A percentile compares a stretch with the other conserved stretches of the same genome.
Evolutionary conservation across 1,139 yeast species (phyloP).

Genomic region (Pichia sorboxylosa): DNA sequence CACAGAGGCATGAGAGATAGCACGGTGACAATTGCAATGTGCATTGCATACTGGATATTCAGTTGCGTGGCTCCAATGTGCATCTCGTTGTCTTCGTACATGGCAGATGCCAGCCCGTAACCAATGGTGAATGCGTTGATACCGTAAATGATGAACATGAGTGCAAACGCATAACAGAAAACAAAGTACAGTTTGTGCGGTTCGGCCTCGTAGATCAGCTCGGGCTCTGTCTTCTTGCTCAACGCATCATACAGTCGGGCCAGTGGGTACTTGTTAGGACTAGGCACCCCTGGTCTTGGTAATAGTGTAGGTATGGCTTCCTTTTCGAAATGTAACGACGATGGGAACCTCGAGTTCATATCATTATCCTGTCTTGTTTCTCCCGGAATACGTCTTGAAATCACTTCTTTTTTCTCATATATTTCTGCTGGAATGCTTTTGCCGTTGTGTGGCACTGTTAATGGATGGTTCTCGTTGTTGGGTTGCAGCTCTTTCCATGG

Average conservation of each 20-base stretch:
- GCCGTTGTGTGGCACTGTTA: neutral
- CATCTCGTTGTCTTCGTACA: conserved; percentile 47
- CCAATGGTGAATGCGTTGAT: conserved; percentile 49
- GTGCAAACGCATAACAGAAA: conserved; percentile 56
- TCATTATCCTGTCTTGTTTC: conserved; percentile 41
- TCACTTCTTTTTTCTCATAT: conserved; percentile 17
- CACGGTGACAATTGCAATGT: conserved; percentile 32
- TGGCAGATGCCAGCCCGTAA: conserved; percentile 39
- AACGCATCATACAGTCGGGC: conserved; percentile 55
- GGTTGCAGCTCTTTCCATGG: too few species aligned
- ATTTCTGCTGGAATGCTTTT: conserved; percentile 12
- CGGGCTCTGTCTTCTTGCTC: conserved; percentile 48
- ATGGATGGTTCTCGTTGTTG: too few species aligned
- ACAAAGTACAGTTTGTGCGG: conserved; percentile 70
- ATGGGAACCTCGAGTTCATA: conserved; percentile 41
- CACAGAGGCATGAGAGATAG: conserved; percentile 32
- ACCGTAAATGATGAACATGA: conserved; percentile 58
- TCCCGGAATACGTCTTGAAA: conserved; percentile 41
- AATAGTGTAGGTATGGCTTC: conserved; percentile 58
- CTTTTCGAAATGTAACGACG: conserved; percentile 49
- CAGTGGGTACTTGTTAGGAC: conserved; percentile 46
- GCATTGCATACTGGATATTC: conserved; percentile 17
- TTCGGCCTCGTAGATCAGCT: conserved; percentile 71
- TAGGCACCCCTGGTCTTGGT: conserved; percentile 69
- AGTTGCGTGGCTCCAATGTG: conserved; percentile 25